Evolutionary conservation across 1,284 basidiomycete species (phyloP).

Genomic region (Tilletia caries): DNA sequence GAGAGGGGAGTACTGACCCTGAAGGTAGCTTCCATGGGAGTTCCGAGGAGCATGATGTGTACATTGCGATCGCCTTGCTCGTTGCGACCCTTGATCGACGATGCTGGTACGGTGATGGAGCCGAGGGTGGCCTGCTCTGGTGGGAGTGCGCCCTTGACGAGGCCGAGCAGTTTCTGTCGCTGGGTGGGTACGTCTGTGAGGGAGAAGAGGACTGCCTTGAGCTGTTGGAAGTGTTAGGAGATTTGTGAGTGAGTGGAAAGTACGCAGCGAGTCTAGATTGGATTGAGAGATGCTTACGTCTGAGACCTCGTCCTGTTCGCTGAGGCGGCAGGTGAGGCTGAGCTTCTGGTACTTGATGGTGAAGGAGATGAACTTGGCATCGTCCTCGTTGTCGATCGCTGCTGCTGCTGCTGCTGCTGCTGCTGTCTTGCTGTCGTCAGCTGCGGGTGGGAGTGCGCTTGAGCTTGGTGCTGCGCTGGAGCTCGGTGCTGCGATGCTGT

Average conservation of each 20-base stretch:
- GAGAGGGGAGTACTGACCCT: constrained; percentile 31
- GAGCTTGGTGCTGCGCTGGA: no score
- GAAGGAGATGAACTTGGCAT: not conserved
- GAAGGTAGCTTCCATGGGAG: constrained; percentile 52
- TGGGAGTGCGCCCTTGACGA: constrained; percentile 79
- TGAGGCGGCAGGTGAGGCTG: constrained; percentile 10
- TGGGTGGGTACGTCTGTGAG: constrained; percentile 78
- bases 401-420: not conserved
- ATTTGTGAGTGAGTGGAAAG: no score
- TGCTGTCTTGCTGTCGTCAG: no score
- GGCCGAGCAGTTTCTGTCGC: constrained; percentile 81
- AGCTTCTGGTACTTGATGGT: constrained; percentile 13
- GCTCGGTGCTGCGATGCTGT: no score
- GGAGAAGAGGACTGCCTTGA: constrained; percentile 59
- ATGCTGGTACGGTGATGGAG: constrained; percentile 26
- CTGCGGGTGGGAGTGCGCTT: no score
- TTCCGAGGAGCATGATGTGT: constrained; percentile 39
- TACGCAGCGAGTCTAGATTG: not conserved
- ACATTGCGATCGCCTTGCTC: constrained; percentile 23
- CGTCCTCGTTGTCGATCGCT: not conserved
- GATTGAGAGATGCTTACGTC: no score
- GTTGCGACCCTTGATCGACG: constrained; percentile 20
- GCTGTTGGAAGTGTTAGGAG: not conserved
- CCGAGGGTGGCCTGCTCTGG: constrained; percentile 48
- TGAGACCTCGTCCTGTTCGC: constrained; percentile 1